A percentile compares a stretch with the other conserved stretches of the same genome.
These are phyloP conservation scores for Cavenderia fasciculata DNA, from an alignment of 78 protist species.

Conservation along the genomic window DNA sequence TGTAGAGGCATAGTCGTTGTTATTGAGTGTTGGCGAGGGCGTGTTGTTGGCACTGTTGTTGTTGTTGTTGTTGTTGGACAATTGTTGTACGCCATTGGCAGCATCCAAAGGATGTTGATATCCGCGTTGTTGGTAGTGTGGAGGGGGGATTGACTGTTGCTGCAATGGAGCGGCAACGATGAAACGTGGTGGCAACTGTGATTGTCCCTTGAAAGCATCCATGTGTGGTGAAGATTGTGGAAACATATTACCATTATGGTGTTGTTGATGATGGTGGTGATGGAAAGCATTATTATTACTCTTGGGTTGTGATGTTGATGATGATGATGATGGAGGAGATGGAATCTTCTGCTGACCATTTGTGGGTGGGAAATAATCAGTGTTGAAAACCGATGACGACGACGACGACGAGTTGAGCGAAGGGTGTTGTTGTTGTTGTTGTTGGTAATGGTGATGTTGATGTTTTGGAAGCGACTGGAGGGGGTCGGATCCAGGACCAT, in stretches of 20 bases:
- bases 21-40: not conserved
- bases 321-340: not conserved
- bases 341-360: not conserved
- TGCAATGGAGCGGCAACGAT: not conserved
- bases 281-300: not conserved
- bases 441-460: not conserved
- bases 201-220: not conserved
- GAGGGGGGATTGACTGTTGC: not conserved
- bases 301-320: not conserved
- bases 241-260: too few relatives aligned
- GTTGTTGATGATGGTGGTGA: not conserved
- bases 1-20: too few relatives aligned
- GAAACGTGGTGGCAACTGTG: not conserved
- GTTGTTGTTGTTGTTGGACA: not conserved
- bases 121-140: not conserved
- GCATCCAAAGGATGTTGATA: too few relatives aligned
- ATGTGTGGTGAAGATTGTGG: too few relatives aligned
- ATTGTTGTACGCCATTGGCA: not conserved
- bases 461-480: not conserved
- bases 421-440: not conserved
- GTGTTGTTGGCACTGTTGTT: not conserved
- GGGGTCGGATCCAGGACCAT: not conserved
- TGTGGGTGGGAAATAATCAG: not conserved
- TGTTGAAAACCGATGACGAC: not conserved
- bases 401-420: not conserved